A percentile compares a stretch with the other conserved stretches of the same genome.
Evolutionary conservation across 2,329 filamentous ascomycete genomes (phyloP).

Genomic region (Claviceps monticola): DNA sequence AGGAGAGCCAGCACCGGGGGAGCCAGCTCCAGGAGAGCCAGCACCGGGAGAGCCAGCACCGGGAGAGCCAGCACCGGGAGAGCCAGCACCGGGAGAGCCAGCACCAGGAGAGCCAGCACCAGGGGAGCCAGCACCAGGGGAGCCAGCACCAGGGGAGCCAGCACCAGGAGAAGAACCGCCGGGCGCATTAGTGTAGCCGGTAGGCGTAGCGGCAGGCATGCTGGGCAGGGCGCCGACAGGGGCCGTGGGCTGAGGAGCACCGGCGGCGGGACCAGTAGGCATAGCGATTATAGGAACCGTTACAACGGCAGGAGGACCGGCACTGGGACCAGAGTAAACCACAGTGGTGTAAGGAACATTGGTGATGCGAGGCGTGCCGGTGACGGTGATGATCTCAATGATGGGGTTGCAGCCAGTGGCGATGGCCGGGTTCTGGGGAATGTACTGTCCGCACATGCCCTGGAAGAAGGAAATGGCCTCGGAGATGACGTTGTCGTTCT

Average conservation of each 20-base stretch:
- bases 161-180: not conserved
- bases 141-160: not conserved
- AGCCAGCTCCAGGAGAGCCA: not conserved
- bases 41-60: not conserved
- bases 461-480: constrained; percentile 72
- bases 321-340: constrained; percentile 32
- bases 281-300: constrained; percentile 40
- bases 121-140: not conserved
- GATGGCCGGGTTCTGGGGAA: constrained; percentile 69
- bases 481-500: constrained; percentile 49
- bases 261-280: constrained; percentile 18
- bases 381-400: constrained; percentile 45
- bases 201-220: constrained; percentile 6
- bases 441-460: constrained; percentile 72
- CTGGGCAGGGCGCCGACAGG: constrained; percentile 3
- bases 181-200: constrained; percentile 2
- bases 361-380: constrained; percentile 35
- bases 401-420: constrained; percentile 58
- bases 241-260: no score
- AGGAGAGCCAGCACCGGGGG: not conserved
- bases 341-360: constrained; percentile 37
- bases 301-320: constrained; percentile 32
- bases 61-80: not conserved
- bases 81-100: not conserved
- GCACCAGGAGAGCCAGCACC: not conserved